Evolutionary conservation across 768 basidiomycete species (phyloP), one percentile per base, ranked within the genome.

Genomic region (Leucogyrophana mollusca): DNA sequence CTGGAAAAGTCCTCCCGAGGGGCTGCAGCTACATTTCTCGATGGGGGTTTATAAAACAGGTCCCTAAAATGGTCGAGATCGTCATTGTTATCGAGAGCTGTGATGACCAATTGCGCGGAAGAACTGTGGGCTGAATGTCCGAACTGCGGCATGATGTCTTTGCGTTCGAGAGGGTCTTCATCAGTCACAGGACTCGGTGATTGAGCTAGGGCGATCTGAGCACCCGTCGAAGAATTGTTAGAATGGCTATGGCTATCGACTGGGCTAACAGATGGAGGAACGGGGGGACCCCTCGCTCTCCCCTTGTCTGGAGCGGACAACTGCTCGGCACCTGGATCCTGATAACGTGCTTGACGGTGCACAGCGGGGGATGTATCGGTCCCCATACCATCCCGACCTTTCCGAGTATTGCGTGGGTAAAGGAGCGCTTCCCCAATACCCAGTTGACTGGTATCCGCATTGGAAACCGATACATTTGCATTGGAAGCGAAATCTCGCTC

Each of bases 21-120:
- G 1, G 17, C 32, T 14, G 46, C 13, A 11, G 24, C n/a, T 13
- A 22, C 7, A 23, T 38, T 41, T 7, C 9, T 9, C n/a, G 54
- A 51, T 9, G 23, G 47, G 3, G 84, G 84, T 34, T 69, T 71
- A 59, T 85, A 89, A 64, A 90, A 90, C 7, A 90, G 69, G 56
- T 89, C 84, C 30, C 78, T 79, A 69, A 85, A 90, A 9, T 77
- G 73, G n/a, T 87, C 84, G 6, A 89, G 70, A 52, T 89, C 85
- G 46, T 84, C 82, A 0, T 77, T 73, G 46, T 71, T 74, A 9
- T 79, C 77, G 27, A 87, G 65, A 2, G 74, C 74, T n/a, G 74
- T 76, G 20, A 61, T 46, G 23, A 57, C 59, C 60, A 64, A 54
- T 34, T 55, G 61, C 13, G 64, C 50, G 18, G 80, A 79, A 9